Base-by-base conservation (phyloP, 495 filamentous ascomycete genomes). In the Friedmanniomyces simplex region DNA sequence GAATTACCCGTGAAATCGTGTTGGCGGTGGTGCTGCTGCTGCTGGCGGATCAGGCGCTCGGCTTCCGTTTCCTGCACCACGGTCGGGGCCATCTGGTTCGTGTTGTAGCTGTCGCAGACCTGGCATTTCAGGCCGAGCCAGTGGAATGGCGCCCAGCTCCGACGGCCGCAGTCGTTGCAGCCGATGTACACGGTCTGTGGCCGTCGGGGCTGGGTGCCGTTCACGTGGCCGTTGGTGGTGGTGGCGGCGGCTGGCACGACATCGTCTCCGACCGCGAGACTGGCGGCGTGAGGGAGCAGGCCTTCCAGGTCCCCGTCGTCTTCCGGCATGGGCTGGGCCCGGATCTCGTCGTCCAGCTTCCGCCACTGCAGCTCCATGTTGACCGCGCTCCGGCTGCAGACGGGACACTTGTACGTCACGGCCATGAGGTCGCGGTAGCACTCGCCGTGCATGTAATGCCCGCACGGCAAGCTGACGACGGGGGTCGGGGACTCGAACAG, bases 281-380 rank as follows among this genome's bases (percentile, higher is more conserved):
- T 36, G 7, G 7, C 49, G 7, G 47, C 21, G 34, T 50, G 60
- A 22, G 60, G 60, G 7, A 63, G 34, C 1, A 57, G 52, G 16
- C 57, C 57, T 5, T 56, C 52, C 5, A 63, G 61, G 16, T 65
- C 63, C 28, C 55, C 59, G 46, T 65, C 58, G 47, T 59, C 54
- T 43, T 68, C 66, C 6, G 91, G 93, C 88, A 99, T 96, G 10
- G 93, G 94, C 65, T 99, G 93, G 20, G 73, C 77, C 58, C 88
- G 78, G 59, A 99, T 96, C 8, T 83, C 82, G 22, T 87, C 78
- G 68, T 95, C 89, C 24, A 95, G 75, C 59, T 91, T 90, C 49
- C 88, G 81, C 73, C 96, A 99, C 57, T 91, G 89, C 26, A 86
- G 79, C 65, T 97, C 93, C 93, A 99, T 97, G 71, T 99, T 99